Evolutionary conservation across 495 filamentous ascomycete genomes (phyloP).

Genomic region (Lophiostoma macrostomum): DNA sequence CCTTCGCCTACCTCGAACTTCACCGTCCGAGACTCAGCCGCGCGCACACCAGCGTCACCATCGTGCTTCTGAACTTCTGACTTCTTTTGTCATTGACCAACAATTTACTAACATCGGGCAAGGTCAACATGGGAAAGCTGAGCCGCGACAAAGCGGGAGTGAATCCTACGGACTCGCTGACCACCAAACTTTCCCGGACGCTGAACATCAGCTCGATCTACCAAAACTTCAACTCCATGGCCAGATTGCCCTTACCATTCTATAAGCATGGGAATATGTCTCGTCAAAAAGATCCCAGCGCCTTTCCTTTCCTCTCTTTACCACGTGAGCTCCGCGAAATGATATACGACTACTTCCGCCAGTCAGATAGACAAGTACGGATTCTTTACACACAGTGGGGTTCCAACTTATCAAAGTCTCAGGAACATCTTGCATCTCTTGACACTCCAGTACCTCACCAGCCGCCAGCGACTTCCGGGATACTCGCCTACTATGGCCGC

Average conservation of each 20-base stretch:
- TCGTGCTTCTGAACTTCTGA: too few species aligned
- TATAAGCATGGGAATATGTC: neutral
- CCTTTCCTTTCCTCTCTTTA: slow-evolving; percentile 1
- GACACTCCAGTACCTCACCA: neutral
- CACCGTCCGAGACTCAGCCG: too few species aligned
- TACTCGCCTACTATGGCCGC: neutral
- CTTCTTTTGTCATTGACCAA: too few species aligned
- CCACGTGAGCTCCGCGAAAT: slow-evolving; percentile 8
- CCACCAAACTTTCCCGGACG: too few species aligned
- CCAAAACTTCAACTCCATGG: too few species aligned
- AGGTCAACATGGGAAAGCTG: too few species aligned
- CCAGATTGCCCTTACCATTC: neutral
- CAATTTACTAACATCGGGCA: too few species aligned
- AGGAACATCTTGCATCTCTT: neutral
- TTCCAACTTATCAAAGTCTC: neutral
- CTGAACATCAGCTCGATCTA: too few species aligned
- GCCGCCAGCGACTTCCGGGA: neutral
- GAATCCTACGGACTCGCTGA: too few species aligned
- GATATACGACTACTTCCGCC: slow-evolving; percentile 1
- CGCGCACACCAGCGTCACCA: too few species aligned
- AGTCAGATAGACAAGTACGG: neutral
- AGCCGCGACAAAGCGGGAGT: too few species aligned
- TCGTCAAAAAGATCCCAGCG: neutral
- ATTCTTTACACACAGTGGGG: neutral
- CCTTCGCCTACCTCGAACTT: too few species aligned